Evolutionary conservation across 208 protist genomes (phyloP).

Genomic region (Trypanosoma caninum): DNA sequence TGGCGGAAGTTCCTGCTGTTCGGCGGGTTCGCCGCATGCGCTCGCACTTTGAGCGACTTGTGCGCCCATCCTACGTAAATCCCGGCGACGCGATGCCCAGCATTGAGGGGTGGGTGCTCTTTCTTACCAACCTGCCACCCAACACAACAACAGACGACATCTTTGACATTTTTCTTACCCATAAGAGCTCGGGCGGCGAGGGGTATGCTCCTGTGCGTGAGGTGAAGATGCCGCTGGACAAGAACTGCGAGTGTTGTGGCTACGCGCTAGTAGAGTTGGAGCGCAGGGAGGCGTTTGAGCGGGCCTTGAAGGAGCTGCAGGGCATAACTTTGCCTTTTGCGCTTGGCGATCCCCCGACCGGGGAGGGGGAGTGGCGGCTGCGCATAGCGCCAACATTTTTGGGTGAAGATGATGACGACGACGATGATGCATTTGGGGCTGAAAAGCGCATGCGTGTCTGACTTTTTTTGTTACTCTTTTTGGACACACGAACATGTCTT

Average conservation of each 20-base stretch:
- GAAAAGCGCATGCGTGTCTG: slow-evolving; percentile 44
- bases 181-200: background rate
- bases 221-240: slow-evolving; percentile 63
- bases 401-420: slow-evolving; percentile 68
- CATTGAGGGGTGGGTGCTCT: slow-evolving; percentile 83
- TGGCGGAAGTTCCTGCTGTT: slow-evolving; percentile 34
- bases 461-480: background rate
- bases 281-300: slow-evolving; percentile 46
- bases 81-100: slow-evolving; percentile 68
- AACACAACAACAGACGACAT: slow-evolving; percentile 67
- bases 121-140: slow-evolving; percentile 61
- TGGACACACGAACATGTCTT: too few relatives aligned
- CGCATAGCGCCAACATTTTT: slow-evolving; percentile 64
- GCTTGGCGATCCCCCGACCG: slow-evolving; percentile 19
- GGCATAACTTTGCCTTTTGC: slow-evolving; percentile 36
- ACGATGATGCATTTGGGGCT: slow-evolving; percentile 24
- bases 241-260: slow-evolving; percentile 68
- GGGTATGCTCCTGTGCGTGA: slow-evolving; percentile 53
- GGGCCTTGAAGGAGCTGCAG: slow-evolving; percentile 55
- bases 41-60: slow-evolving; percentile 72
- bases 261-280: slow-evolving; percentile 78
- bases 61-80: slow-evolving; percentile 49
- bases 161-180: slow-evolving; percentile 45
- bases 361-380: slow-evolving; percentile 23
- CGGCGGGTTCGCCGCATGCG: slow-evolving; percentile 62